A percentile compares a stretch with the other conserved stretches of the same genome.
Conservation (phyloP, 2,329 filamentous ascomycete genomes). For the Myriangium duriaei region DNA sequence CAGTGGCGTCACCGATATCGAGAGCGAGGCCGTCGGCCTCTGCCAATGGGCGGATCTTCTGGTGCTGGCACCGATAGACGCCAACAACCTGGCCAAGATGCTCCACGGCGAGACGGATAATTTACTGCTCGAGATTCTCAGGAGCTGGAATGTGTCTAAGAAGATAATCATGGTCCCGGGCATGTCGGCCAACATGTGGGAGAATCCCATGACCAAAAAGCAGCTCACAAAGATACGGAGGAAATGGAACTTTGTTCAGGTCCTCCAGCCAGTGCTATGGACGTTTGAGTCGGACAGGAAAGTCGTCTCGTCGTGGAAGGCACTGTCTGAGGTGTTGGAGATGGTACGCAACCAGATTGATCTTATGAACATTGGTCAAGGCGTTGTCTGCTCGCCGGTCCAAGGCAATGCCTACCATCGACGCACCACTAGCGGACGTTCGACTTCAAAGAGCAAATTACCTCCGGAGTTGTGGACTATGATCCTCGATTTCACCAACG, state of each 20-base stretch:
- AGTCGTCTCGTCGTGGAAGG: conserved; percentile 40
- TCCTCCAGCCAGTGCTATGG: conserved; percentile 73
- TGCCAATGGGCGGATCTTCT: conserved; percentile 82
- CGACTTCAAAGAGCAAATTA: conserved; percentile 31
- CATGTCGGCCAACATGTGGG: conserved; percentile 83
- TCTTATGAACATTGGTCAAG: conserved; percentile 59
- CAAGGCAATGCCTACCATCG: conserved; percentile 13
- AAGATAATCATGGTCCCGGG: conserved; percentile 74
- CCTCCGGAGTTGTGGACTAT: conserved; percentile 84
- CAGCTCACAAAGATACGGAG: conserved; percentile 71
- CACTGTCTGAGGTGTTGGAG: conserved; percentile 57
- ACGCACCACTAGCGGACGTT: conserved; percentile 28
- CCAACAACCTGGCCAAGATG: conserved; percentile 78
- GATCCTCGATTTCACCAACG: conserved; percentile 68
- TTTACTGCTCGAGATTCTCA: conserved; percentile 64
- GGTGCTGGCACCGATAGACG: conserved; percentile 72
- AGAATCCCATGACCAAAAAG: conserved; percentile 77
- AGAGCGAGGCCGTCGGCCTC: conserved; percentile 46
- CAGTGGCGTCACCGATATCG: conserved; percentile 19
- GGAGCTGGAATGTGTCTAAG: conserved; percentile 80
- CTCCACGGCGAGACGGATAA: conserved; percentile 71
- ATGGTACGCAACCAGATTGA: conserved; percentile 68
- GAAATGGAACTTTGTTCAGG: conserved; percentile 78
- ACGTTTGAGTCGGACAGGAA: conserved; percentile 51
- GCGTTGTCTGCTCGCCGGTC: conserved; percentile 42